Evolutionary conservation across 257 asterid genomes (phyloP).

Genomic region (Hygrophila difformis): DNA sequence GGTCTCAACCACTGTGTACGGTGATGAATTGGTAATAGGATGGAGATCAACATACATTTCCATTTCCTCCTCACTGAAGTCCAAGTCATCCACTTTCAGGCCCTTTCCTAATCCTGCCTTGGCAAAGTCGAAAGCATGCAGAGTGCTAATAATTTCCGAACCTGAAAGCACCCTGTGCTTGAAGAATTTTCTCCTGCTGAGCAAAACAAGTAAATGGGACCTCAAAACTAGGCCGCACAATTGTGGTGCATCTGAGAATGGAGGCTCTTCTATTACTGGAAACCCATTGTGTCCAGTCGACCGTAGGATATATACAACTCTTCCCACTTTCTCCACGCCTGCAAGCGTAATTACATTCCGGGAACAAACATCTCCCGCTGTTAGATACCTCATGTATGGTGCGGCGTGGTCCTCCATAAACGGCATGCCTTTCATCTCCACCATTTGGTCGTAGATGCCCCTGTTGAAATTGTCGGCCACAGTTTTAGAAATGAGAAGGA

Average conservation of each 20-base stretch:
- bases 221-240: constrained; percentile 77
- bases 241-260: constrained; percentile 68
- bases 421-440: constrained; percentile 89
- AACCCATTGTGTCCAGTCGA: constrained; percentile 78
- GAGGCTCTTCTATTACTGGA: constrained; percentile 88
- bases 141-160: constrained; percentile 31
- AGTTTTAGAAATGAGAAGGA: constrained; percentile 80
- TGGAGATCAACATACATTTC: constrained; percentile 92
- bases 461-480: constrained; percentile 79
- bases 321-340: constrained; percentile 74
- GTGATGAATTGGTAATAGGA: constrained; percentile 83
- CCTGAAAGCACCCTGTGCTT: constrained; percentile 40
- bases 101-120: constrained; percentile 95
- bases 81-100: constrained; percentile 66
- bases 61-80: constrained; percentile 67
- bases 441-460: constrained; percentile 95
- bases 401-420: constrained; percentile 91
- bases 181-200: constrained; percentile 50
- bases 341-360: constrained; percentile 71
- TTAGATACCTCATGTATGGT: constrained; percentile 81
- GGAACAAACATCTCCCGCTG: constrained; percentile 82
- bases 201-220: constrained; percentile 80
- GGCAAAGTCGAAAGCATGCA: constrained; percentile 72
- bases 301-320: constrained; percentile 49
- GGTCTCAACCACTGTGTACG: constrained; percentile 84